Conservation (phyloP, 306 rosid species). For the Rosa rugosa region DNA sequence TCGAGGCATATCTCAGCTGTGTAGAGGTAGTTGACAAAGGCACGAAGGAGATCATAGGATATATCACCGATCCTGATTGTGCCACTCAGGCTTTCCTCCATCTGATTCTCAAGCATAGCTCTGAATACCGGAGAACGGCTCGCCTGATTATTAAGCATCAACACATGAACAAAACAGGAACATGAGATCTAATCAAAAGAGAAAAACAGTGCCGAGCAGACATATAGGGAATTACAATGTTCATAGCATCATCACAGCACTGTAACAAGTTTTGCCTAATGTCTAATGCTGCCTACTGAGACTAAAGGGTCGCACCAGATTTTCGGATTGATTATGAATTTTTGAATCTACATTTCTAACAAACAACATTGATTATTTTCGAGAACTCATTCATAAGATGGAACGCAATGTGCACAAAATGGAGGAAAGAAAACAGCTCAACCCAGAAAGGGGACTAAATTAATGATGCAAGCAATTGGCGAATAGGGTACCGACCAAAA, state of each 20-base stretch:
- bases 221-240: no score
- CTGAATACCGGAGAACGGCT: conserved; percentile 82
- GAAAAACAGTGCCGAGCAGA: not conserved
- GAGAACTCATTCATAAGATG: no score
- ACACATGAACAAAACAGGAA: not conserved
- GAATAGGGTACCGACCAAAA: conserved; percentile 56
- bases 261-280: not conserved
- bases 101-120: conserved; percentile 86
- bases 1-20: conserved; percentile 73
- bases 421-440: no score
- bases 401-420: no score
- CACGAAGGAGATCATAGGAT: conserved; percentile 61
- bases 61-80: conserved; percentile 73
- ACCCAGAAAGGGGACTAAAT: no score
- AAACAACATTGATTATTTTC: no score
- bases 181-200: no score
- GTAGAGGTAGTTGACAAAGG: conserved; percentile 74
- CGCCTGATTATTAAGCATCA: conserved; percentile 32
- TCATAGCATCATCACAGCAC: not conserved
- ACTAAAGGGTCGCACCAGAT: no score
- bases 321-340: no score
- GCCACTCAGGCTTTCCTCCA: conserved; percentile 82
- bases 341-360: no score
- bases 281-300: no score
- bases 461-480: no score